A percentile compares a stretch with the other conserved stretches of the same genome.
These are phyloP conservation scores for Cercospora berteroae DNA, from an alignment of 2,329 filamentous ascomycete genomes.

Conservation along the genomic window DNA sequence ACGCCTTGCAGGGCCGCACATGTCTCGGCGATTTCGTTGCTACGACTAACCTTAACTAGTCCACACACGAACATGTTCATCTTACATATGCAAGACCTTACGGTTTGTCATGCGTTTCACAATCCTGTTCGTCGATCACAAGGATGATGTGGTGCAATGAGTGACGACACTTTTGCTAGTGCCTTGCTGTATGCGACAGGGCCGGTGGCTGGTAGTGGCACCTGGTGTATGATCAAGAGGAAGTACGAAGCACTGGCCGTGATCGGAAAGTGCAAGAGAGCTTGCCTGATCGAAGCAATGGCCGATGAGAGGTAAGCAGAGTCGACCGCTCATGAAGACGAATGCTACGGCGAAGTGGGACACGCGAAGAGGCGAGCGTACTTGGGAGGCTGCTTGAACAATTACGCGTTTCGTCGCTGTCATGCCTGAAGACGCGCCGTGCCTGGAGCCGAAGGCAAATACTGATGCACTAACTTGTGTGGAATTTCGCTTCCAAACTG, in stretches of 20 bases:
- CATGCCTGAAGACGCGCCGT: neutral
- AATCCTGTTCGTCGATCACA: slow-evolving; percentile 1
- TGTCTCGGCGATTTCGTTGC: slow-evolving; percentile 1
- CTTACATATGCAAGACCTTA: neutral
- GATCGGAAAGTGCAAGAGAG: neutral
- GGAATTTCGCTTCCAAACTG: neutral
- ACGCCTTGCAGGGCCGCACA: neutral
- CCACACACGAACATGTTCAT: neutral
- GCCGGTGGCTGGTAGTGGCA: neutral
- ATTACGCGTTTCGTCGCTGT: neutral
- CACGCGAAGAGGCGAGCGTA: neutral
- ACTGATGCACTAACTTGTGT: neutral
- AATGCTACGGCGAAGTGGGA: neutral
- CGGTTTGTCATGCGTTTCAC: neutral
- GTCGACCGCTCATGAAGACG: neutral
- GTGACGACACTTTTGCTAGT: neutral
- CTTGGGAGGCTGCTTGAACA: neutral
- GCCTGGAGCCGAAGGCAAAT: neutral
- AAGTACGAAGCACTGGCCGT: neutral
- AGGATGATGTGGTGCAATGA: neutral
- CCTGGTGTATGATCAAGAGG: neutral
- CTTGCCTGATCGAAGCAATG: neutral
- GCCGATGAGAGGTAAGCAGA: neutral
- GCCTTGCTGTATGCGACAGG: neutral
- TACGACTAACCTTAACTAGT: neutral